Evolutionary conservation across 73 alveolate species (phyloP).

Genomic region (Paramecium sexaurelia): DNA sequence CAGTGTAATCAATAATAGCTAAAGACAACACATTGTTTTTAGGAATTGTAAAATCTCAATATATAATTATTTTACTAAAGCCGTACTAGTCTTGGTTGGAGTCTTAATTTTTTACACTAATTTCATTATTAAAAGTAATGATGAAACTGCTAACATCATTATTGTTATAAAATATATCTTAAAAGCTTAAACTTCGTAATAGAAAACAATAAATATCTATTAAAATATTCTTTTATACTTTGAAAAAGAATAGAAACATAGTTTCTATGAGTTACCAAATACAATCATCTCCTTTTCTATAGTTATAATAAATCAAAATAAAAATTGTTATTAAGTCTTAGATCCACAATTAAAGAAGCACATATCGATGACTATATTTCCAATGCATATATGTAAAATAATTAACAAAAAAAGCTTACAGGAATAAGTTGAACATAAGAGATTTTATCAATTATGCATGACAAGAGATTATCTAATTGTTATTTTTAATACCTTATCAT

Average conservation of each 20-base stretch:
- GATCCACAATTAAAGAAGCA: constrained; percentile 34
- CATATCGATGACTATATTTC: constrained; percentile 56
- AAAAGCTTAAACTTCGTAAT: constrained; percentile 25
- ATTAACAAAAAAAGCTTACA: not conserved
- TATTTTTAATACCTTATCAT: constrained; percentile 32
- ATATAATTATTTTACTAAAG: not conserved
- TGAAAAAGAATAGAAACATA: constrained; percentile 53
- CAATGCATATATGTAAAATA: constrained; percentile 50
- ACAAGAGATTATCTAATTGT: constrained; percentile 8
- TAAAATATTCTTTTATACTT: not conserved
- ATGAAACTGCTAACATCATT: constrained; percentile 54
- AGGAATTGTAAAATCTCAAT: constrained; percentile 19
- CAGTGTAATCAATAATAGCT: not conserved
- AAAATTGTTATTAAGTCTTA: constrained; percentile 48
- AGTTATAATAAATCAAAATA: constrained; percentile 42
- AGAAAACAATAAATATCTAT: constrained; percentile 37
- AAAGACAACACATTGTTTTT: constrained; percentile 41
- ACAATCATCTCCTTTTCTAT: constrained; percentile 57
- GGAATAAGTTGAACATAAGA: not conserved
- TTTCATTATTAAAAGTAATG: constrained; percentile 8
- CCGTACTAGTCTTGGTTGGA: constrained; percentile 16
- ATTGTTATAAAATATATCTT: constrained; percentile 35
- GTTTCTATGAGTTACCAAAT: constrained; percentile 55
- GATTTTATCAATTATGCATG: constrained; percentile 45
- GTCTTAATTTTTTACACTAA: not conserved